Conservation (phyloP, 805 yeast species). For the Ascoidea tarda region DNA sequence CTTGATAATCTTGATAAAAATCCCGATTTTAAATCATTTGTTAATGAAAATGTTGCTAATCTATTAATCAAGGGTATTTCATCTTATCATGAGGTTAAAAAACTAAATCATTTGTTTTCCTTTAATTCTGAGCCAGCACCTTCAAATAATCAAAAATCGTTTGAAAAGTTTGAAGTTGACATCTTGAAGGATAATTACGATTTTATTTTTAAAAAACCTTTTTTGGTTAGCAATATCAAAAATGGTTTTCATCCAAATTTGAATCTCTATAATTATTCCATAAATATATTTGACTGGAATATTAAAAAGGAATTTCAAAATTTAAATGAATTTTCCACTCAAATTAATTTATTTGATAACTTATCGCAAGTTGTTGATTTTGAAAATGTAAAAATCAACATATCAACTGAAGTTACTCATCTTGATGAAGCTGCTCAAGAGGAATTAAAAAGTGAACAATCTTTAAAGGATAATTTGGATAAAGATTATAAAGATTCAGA, state of each 20-base stretch:
- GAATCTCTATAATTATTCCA: not conserved
- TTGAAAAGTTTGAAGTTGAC: not conserved
- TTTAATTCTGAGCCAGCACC: not conserved
- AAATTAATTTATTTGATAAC: too few species aligned
- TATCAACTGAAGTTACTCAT: not conserved
- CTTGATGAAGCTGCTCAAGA: not conserved
- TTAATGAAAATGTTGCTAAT: not conserved
- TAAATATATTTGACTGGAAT: not conserved
- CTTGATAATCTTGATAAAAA: too few species aligned
- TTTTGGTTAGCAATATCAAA: too few species aligned
- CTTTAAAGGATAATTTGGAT: not conserved
- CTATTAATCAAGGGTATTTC: not conserved
- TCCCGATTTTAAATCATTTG: too few species aligned
- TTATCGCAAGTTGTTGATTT: too few species aligned
- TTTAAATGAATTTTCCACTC: not conserved
- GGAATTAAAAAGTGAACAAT: not conserved
- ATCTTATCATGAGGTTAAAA: not conserved
- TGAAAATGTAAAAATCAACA: not conserved
- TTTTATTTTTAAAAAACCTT: not conserved
- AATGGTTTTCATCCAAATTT: too few species aligned
- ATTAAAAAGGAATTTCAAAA: not conserved
- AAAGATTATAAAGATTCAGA: not conserved
- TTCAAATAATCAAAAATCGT: not conserved
- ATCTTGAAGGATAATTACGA: not conserved
- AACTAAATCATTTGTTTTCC: not conserved